Evolutionary conservation across 768 basidiomycete genomes (phyloP).

Genomic region (Pleurotus platypus): DNA sequence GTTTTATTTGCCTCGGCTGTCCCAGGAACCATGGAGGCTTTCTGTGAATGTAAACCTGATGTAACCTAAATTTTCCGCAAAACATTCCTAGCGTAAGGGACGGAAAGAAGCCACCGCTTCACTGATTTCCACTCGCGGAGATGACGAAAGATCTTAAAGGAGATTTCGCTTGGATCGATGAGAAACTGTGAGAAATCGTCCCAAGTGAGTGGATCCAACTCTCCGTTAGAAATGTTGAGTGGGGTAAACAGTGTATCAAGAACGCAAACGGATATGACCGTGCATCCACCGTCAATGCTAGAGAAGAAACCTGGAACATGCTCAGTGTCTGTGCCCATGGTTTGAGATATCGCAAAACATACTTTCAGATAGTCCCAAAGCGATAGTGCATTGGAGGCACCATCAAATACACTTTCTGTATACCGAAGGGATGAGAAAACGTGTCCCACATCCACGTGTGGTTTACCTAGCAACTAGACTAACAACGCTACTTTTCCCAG

Average conservation of each 20-base stretch:
- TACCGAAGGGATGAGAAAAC: neutral
- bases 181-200: neutral
- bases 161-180: constrained; percentile 6
- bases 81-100: constrained; percentile 10
- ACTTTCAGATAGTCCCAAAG: too few species aligned
- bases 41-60: constrained; percentile 7
- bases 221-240: too few species aligned
- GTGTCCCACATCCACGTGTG: constrained; percentile 3
- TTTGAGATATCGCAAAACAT: too few species aligned
- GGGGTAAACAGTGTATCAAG: too few species aligned
- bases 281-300: too few species aligned
- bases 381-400: neutral
- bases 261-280: too few species aligned
- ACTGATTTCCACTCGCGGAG: constrained; percentile 4
- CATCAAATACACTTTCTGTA: neutral
- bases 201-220: constrained; percentile 1
- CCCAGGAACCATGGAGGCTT: constrained; percentile 5
- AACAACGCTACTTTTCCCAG: neutral
- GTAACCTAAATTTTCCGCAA: constrained; percentile 7
- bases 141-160: constrained; percentile 7
- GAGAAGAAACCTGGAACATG: too few species aligned
- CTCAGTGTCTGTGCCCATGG: too few species aligned
- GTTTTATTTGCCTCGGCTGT: constrained; percentile 4
- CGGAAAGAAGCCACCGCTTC: constrained; percentile 6
- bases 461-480: constrained; percentile 5